Percentiles rank a stretch among this genome's conserved stretches.
phyloP scores from a whole-genome alignment of 2,329 filamentous ascomycete species.

The Aspergillus spinulosporus region DNA sequence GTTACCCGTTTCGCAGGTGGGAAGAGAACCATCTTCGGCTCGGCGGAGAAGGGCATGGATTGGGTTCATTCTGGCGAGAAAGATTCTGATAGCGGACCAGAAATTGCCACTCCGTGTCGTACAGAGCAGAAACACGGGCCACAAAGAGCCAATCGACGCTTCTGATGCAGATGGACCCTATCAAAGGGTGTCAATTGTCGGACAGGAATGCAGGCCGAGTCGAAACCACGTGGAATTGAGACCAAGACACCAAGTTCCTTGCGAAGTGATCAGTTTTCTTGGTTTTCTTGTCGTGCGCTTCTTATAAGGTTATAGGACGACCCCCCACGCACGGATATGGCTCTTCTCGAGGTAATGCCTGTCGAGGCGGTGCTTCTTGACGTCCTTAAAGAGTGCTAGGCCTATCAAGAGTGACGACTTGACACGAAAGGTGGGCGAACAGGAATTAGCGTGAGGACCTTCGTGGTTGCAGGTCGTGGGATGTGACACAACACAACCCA shows the following conservation, averaged over 20 bases:
- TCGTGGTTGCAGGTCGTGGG: constrained; percentile 13
- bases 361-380: constrained; percentile 20
- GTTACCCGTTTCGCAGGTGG: constrained; percentile 61
- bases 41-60: constrained; percentile 30
- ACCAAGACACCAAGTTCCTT: background rate
- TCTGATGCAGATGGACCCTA: constrained; percentile 1
- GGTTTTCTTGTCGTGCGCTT: constrained; percentile 18
- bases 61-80: constrained; percentile 24
- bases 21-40: constrained; percentile 26
- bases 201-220: constrained; percentile 8
- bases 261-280: constrained; percentile 7
- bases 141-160: constrained; percentile 4
- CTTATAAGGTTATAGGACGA: constrained; percentile 16
- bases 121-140: background rate
- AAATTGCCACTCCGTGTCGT: background rate
- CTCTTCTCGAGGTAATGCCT: constrained; percentile 6
- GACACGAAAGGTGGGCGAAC: constrained; percentile 8
- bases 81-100: background rate
- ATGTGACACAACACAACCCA: background rate
- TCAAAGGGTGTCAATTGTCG: constrained; percentile 4
- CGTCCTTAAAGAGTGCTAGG: constrained; percentile 15
- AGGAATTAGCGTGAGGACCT: constrained; percentile 23
- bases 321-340: constrained; percentile 6
- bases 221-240: constrained; percentile 17
- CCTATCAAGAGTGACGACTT: constrained; percentile 13